Conservation (phyloP, 2,329 filamentous ascomycete genomes). For the Epichloe brachyelytri region DNA sequence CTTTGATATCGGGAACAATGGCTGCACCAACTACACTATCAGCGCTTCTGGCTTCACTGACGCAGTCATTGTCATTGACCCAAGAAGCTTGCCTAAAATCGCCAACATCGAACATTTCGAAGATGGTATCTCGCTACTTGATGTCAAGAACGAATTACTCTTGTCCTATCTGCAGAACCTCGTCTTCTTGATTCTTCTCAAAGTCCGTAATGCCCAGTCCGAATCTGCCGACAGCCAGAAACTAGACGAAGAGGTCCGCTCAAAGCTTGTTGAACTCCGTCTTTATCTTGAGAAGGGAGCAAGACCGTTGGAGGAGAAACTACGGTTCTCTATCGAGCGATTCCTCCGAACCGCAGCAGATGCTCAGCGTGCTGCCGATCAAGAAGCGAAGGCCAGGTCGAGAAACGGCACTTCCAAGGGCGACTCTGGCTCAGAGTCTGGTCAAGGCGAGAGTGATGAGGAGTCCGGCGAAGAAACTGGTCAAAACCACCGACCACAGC, state of each 20-base stretch:
- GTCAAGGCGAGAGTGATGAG: slow-evolving; percentile 24
- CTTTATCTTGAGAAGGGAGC: slow-evolving; percentile 89
- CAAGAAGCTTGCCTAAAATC: slow-evolving; percentile 52
- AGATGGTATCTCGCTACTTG: slow-evolving; percentile 85
- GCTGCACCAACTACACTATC: slow-evolving; percentile 36
- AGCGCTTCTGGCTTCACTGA: slow-evolving; percentile 39
- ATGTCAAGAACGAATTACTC: slow-evolving; percentile 94
- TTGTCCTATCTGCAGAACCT: slow-evolving; percentile 93
- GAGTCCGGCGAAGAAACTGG: slow-evolving; percentile 8
- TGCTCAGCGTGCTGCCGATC: slow-evolving; percentile 33
- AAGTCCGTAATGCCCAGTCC: slow-evolving; percentile 48
- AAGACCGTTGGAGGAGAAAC: slow-evolving; percentile 72
- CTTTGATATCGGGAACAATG: slow-evolving; percentile 22
- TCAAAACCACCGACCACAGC: slow-evolving; percentile 1
- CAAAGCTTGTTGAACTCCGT: slow-evolving; percentile 82
- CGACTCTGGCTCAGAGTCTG: slow-evolving; percentile 6
- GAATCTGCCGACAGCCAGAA: slow-evolving; percentile 22
- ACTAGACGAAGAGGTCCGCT: slow-evolving; percentile 54
- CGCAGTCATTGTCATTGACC: slow-evolving; percentile 47
- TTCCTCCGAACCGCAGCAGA: slow-evolving; percentile 80
- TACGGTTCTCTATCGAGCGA: slow-evolving; percentile 94
- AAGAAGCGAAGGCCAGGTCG: slow-evolving; percentile 14
- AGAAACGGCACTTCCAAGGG: slow-evolving; percentile 9
- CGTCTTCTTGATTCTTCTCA: slow-evolving; percentile 73
- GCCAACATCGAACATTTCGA: slow-evolving; percentile 56